A percentile compares a stretch with the other conserved stretches of the same genome.
These are phyloP conservation scores for Tremella fuciformis DNA, from an alignment of 768 basidiomycete genomes.

Conservation along the genomic window DNA sequence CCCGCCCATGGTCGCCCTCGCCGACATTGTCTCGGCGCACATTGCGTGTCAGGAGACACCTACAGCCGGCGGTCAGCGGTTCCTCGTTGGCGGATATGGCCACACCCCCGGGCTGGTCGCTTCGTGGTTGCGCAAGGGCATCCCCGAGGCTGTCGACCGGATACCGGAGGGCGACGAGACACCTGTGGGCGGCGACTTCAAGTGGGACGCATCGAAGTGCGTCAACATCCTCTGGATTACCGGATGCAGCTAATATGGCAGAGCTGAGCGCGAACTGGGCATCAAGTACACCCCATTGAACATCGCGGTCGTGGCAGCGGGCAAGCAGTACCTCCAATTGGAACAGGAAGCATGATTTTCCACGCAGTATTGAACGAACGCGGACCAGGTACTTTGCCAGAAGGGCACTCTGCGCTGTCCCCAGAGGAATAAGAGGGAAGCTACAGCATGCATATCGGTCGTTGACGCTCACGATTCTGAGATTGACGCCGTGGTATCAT, in stretches of 20 bases:
- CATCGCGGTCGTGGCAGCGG: not conserved
- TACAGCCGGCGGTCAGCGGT: conserved; percentile 16
- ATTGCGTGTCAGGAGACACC: conserved; percentile 14
- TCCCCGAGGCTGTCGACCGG: not conserved
- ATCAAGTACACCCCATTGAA: not conserved
- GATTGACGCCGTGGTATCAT: no score
- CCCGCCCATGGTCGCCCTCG: conserved; percentile 12
- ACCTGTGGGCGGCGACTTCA: not conserved
- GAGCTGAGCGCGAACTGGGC: not conserved
- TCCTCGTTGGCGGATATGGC: not conserved
- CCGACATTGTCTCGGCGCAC: conserved; percentile 18
- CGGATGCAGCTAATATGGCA: not conserved
- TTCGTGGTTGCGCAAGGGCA: not conserved
- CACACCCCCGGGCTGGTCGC: not conserved
- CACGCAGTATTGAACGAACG: no score
- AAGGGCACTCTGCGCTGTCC: no score
- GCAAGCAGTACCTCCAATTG: not conserved
- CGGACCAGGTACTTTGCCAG: no score
- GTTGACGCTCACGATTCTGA: no score
- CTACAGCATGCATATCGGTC: no score
- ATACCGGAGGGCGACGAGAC: not conserved
- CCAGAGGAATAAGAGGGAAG: no score
- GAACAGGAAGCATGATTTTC: not conserved
- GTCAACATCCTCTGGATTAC: not conserved
- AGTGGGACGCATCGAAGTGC: not conserved